These are phyloP conservation scores for Barnettozyma botsteinii DNA, from an alignment of 805 yeast genomes.

Conservation along the genomic window DNA sequence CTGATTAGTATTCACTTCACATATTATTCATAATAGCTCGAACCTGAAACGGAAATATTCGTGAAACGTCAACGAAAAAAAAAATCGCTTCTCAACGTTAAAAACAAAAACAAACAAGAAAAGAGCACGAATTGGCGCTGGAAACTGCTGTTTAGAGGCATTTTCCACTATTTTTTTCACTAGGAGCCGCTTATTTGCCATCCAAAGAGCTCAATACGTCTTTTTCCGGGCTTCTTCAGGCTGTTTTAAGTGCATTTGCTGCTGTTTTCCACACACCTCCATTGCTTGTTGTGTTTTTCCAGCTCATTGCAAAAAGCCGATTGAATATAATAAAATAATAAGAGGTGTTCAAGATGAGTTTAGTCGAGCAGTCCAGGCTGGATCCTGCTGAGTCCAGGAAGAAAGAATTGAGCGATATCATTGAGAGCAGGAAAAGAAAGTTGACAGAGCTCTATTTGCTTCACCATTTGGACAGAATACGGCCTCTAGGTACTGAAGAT, in stretches of 20 bases:
- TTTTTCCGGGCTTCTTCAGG: background rate
- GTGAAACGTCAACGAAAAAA: background rate
- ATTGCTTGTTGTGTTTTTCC: background rate
- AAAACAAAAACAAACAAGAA: background rate
- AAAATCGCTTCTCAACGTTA: background rate
- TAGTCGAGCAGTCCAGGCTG: background rate
- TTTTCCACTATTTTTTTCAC: background rate
- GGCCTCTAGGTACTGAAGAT: slow-evolving; percentile 35
- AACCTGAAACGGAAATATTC: slow-evolving; percentile 1
- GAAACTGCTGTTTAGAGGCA: too few species aligned
- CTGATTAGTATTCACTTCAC: too few species aligned
- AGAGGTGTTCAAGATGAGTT: background rate
- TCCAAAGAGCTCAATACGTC: background rate
- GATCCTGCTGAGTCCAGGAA: background rate
- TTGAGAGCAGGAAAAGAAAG: slow-evolving; percentile 48
- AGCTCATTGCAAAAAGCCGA: background rate
- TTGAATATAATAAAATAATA: too few species aligned
- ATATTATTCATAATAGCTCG: too few species aligned
- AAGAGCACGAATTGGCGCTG: too few species aligned
- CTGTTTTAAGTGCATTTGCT: background rate
- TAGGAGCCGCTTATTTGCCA: background rate
- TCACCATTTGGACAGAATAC: slow-evolving; percentile 42
- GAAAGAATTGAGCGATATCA: slow-evolving; percentile 26
- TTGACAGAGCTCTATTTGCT: slow-evolving; percentile 58
- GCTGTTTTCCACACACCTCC: background rate